Base-by-base conservation (phyloP, 129 eudicot species). In the Centaurea solstitialis region DNA sequence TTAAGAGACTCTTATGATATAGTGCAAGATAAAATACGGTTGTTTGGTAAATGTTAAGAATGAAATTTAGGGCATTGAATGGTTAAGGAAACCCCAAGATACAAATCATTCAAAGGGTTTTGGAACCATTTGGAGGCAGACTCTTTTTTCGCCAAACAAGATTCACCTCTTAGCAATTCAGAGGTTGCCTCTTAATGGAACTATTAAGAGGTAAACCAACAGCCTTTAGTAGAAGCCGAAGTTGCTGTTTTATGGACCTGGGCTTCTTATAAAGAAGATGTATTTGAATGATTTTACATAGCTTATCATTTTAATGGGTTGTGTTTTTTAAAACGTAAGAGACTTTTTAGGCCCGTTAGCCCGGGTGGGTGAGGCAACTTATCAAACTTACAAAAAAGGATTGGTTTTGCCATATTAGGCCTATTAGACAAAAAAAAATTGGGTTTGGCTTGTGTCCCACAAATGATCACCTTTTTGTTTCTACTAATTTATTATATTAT, bases 401-500 rank as follows among this genome's bases (percentile, higher is more conserved):
- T 57, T 57, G 22, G 7, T 57, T 57, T 57, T 57, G 22, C 22
- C 18, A 17, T 17, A n/a, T 57, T 57, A 57, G 65, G 9, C 65
- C 1, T 22, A 21, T 53, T 53, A 53, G 62, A 53, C 21, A 53
- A 53, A 15, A 50, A 15, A 53, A 1, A 43, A 50, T 53, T 17
- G 62, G 21, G 62, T n/a, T 21, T 5, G 22, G 65, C 64, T 53
- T 7, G 8, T 53, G 7, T 53, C 21, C 22, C 65, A 57, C 65
- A 57, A 57, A 57, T 57, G 65, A 57, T 57, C 65, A 57, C 65
- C 65, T 57, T 3, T 68, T 57, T 80, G 68, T 72, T 10, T 57
- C 9, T 57, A 3, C 22, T 57, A n/a, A 57, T 57, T 57, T 57
- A 57, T 17, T 57, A 57, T 57, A 57, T 57, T 57, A 57, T 57